Base-by-base conservation (phyloP, 176 grass and related monocot species). In the Alloteropsis semialata region DNA sequence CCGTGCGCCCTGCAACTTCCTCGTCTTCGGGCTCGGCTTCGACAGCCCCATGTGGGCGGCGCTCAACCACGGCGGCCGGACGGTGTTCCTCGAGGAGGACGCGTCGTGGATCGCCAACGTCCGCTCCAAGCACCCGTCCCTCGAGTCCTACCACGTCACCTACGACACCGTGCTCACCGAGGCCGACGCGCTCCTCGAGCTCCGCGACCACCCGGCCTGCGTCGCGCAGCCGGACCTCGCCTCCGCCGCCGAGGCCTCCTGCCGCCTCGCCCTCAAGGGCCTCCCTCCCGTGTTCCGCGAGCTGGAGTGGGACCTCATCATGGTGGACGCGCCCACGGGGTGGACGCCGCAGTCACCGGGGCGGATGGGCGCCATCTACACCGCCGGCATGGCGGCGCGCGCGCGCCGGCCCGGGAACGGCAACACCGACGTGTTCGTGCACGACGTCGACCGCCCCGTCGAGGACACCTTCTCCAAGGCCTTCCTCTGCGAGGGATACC, bases 21-120 rank as follows among this genome's bases (percentile, higher is more conserved):
- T 94, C 3, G 89, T 94, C 7, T 94, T 94, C 76, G 92, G 92
- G 0, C 84, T 94, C 7, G 89, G 89, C 0, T 42, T 45, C 42
- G 92, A 94, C 81, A 87, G 76, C 55, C 84, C 92, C 0, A 90
- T 94, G 74, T 98, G 96, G 96, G 87, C 91, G 28, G 96, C 96
- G 39, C 91, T 98, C 28, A 98, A 98, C 89, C 81, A 82, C 76
- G 96, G 93, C 62, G 96, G 96, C 4, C 92, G 89, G 10, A 99
- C 96, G 0, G 93, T 92, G 5, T 99, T 99, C 87, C 80, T 98
- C 9, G 96, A 98, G 48, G 96, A 98, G 83, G 94, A 98, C 88
- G 92, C 94, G 18, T 67, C 92, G 42, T 98, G 94, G 86, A 93
- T 98, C 81, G 65, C 87, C 7, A 45, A 30, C 83, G 53, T 98